Percentiles rank a stretch among this genome's conserved stretches.
Evolutionary conservation across 441 rosid genomes (phyloP).

Genomic region (Melastoma candidum): DNA sequence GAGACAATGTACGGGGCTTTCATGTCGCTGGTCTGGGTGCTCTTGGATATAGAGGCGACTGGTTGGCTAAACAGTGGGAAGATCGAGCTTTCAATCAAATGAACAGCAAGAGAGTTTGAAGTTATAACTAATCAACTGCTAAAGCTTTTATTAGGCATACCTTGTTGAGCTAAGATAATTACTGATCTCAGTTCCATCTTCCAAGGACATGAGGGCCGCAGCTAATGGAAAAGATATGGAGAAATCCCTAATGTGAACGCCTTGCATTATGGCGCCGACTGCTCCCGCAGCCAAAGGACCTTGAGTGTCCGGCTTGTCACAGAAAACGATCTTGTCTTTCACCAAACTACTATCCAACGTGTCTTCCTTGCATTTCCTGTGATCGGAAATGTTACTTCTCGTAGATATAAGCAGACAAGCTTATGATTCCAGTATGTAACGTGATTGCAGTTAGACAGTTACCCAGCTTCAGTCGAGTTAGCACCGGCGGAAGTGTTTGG

Average conservation of each 20-base stretch:
- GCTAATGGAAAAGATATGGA: slow-evolving; percentile 31
- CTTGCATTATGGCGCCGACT: slow-evolving; percentile 28
- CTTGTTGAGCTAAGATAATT: slow-evolving; percentile 22
- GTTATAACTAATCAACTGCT: too few species aligned
- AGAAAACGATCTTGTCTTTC: slow-evolving; percentile 21
- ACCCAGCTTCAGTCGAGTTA: not conserved
- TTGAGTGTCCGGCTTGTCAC: slow-evolving; percentile 17
- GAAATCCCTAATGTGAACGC: slow-evolving; percentile 13
- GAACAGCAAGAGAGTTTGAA: too few species aligned
- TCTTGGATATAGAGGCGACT: too few species aligned
- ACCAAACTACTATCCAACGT: slow-evolving; percentile 22
- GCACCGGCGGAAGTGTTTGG: slow-evolving; percentile 30
- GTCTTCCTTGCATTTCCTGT: slow-evolving; percentile 1
- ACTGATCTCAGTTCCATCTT: slow-evolving; percentile 14
- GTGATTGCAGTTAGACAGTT: too few species aligned
- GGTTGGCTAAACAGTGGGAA: too few species aligned
- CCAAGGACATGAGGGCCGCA: slow-evolving; percentile 15
- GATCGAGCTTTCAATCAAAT: too few species aligned
- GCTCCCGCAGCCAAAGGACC: slow-evolving; percentile 14
- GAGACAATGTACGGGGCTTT: too few species aligned
- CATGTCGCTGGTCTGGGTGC: too few species aligned
- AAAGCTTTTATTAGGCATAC: slow-evolving; percentile 18
- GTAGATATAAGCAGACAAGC: too few species aligned
- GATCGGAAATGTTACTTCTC: too few species aligned
- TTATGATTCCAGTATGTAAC: too few species aligned